phyloP scores from a whole-genome alignment of 2,329 filamentous ascomycete genomes.

The Aureobasidium sp. region DNA sequence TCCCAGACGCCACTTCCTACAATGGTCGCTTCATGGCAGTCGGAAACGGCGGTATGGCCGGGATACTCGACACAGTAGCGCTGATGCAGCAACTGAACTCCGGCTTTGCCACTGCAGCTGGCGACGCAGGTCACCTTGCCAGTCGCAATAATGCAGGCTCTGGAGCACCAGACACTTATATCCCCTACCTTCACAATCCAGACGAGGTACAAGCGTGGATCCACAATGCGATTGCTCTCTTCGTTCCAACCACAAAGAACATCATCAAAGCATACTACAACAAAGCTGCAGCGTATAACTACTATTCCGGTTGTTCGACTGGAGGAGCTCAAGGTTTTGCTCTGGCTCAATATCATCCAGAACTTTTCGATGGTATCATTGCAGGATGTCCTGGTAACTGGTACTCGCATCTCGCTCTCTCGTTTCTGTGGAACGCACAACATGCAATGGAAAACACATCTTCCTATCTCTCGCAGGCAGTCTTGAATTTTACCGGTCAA shows the following conservation, averaged over 20 bases:
- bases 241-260: conserved; percentile 34
- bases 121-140: conserved; percentile 32
- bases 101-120: conserved; percentile 32
- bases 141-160: conserved; percentile 28
- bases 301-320: conserved; percentile 48
- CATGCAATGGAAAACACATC: conserved; percentile 22
- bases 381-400: conserved; percentile 46
- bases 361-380: conserved; percentile 49
- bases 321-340: conserved; percentile 48
- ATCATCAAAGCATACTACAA: conserved; percentile 40
- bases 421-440: conserved; percentile 35
- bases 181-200: conserved; percentile 33
- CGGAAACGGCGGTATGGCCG: conserved; percentile 34
- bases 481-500: conserved; percentile 37
- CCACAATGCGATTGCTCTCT: conserved; percentile 40
- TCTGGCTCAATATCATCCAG: conserved; percentile 44
- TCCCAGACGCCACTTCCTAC: conserved; percentile 29
- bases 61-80: conserved; percentile 27
- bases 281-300: conserved; percentile 35
- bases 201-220: conserved; percentile 39
- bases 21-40: conserved; percentile 33
- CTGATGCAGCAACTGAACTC: conserved; percentile 31
- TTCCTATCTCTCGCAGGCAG: conserved; percentile 31
- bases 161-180: conserved; percentile 29
- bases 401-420: conserved; percentile 37